Evolutionary conservation across 2,329 filamentous ascomycete genomes (phyloP), one percentile per base, ranked within the genome.

Genomic region (Verticillium dahliae): DNA sequence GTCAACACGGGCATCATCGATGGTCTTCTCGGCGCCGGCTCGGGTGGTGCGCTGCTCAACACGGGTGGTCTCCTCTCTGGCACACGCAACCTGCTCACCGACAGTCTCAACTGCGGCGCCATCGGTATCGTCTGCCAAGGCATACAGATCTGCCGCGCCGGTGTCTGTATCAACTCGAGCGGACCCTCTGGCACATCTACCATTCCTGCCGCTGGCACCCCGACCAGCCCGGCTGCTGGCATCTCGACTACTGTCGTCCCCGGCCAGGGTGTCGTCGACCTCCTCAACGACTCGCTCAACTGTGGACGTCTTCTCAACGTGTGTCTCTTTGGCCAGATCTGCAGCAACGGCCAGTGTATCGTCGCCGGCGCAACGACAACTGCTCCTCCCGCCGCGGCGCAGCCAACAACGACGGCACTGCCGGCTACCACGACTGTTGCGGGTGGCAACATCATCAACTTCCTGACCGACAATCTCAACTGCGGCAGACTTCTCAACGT

Each of bases 241-340:
- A n/a, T n/a, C 11, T n/a, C 55, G 4, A 18, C n/a, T 34, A 18
- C 34, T 15, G n/a, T 18, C 4, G 11, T 14, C 7, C 22, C 52
- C 31, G 52, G 18, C 10, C 22, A 18, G 31, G 31, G 52, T 3
- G 15, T 35, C 27, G 11, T 38, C 11, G 56, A 50, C 10, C 22
- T 58, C 5, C 57, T 58, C 11, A 50, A 33, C 11, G 57, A 58
- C 18, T 4, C 13, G 14, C 39, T 58, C 10, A 58, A 58, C 34
- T 60, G 58, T 31, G 52, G 58, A 14, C 33, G 58, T 10, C 52
- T 56, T n/a, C n/a, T 57, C 34, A 57, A 57, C n/a, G 22, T 57
- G 34, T 57, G 56, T 18, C 35, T 57, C 15, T 38, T 38, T 34
- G 56, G 56, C 6, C 56, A 57, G 34, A 22, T 39, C 3, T 57